phyloP scores from a whole-genome alignment of 257 asterid species.

The Plantago ovata region DNA sequence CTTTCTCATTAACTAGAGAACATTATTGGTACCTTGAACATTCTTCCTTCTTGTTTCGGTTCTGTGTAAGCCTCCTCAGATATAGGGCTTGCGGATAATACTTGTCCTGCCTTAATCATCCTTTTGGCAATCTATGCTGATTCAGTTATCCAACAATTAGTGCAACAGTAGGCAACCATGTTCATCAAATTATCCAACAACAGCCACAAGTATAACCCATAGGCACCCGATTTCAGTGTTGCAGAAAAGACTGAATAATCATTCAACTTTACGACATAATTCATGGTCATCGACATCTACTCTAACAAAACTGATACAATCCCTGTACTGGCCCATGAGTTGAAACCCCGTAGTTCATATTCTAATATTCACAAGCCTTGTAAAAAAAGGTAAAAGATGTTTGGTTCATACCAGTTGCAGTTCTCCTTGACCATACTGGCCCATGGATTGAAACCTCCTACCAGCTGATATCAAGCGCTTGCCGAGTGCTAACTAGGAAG shows the following conservation, averaged over 20 bases:
- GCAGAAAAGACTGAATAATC: too few species aligned
- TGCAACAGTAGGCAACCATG: slow-evolving; percentile 14
- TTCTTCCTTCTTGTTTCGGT: slow-evolving; percentile 53
- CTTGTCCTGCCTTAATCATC: slow-evolving; percentile 66
- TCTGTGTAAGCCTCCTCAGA: slow-evolving; percentile 38
- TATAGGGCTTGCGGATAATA: slow-evolving; percentile 52
- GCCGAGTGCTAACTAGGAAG: slow-evolving; percentile 76
- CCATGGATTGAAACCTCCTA: slow-evolving; percentile 94
- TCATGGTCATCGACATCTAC: too few species aligned
- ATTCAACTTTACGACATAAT: too few species aligned
- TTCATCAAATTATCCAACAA: not conserved
- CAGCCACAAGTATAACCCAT: too few species aligned
- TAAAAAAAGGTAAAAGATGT: slow-evolving; percentile 7
- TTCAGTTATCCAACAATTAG: slow-evolving; percentile 31
- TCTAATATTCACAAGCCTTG: not conserved
- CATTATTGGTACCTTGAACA: slow-evolving; percentile 54
- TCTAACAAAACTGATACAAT: too few species aligned
- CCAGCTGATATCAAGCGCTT: slow-evolving; percentile 82
- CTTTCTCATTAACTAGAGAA: slow-evolving; percentile 4
- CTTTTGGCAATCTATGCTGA: slow-evolving; percentile 83
- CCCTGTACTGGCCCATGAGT: too few species aligned
- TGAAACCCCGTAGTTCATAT: too few species aligned
- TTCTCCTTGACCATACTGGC: slow-evolving; percentile 90
- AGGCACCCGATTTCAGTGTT: too few species aligned
- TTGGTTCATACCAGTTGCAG: slow-evolving; percentile 52